phyloP scores from a whole-genome alignment of 345 rosid genomes.

The Salix brachista region DNA sequence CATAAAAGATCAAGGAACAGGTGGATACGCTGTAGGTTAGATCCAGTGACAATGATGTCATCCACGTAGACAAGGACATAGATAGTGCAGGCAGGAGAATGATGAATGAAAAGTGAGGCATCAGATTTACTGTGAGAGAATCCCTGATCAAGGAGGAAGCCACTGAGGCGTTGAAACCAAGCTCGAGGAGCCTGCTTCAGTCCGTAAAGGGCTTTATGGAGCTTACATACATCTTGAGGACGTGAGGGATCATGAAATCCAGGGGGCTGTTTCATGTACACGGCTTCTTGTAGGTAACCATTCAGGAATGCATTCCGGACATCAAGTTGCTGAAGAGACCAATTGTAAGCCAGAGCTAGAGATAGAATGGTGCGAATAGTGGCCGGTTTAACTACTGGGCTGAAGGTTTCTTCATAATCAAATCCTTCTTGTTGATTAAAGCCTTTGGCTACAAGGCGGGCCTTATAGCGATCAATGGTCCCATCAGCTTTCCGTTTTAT shows the following conservation, averaged over 20 bases:
- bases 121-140: background rate
- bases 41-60: background rate
- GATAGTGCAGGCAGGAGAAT: accelerated
- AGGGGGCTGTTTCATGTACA: background rate
- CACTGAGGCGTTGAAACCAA: background rate
- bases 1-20: background rate
- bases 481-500: background rate
- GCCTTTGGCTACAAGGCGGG: background rate
- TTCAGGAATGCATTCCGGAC: background rate
- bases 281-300: too few relatives aligned
- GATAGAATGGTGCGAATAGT: background rate
- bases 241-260: background rate
- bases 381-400: too few relatives aligned
- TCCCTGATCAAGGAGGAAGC: too few relatives aligned
- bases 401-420: background rate
- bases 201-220: background rate
- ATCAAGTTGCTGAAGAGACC: background rate
- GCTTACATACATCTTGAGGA: background rate
- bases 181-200: background rate
- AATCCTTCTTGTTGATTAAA: background rate
- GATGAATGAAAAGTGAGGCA: background rate
- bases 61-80: background rate
- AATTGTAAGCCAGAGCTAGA: accelerated
- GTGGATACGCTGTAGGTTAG: background rate
- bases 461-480: background rate